Base-by-base conservation (phyloP, 2,329 filamentous ascomycete genomes). In the Keithomyces neogunnii region DNA sequence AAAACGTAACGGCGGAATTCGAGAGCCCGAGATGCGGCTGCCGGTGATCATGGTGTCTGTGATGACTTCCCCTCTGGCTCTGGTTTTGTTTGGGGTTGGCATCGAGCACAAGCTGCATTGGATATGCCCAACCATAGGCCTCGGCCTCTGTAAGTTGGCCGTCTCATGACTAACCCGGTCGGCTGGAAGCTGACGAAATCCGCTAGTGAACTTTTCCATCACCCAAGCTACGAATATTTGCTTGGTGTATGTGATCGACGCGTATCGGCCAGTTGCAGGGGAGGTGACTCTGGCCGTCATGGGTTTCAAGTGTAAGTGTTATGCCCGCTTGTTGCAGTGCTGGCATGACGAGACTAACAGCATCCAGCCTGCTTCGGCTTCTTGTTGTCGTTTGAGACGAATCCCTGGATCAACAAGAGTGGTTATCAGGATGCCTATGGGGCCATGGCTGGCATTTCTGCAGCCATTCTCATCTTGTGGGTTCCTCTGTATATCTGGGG, bases 1-100 rank as follows among this genome's bases (percentile, higher is more conserved):
- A 0, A 66, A 63, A 49, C 68, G 69, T 31, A 83, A 82, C 56
- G 69, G 72, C 3, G 80, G 80, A 4, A 69, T 82, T 26, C 69
- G 78, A n/a, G 73, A 80, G 47, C 76, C 80, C 0, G 78, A 82
- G 59, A 81, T 82, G 78, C 69, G 80, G n/a, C 62, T 83, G 4
- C 77, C 77, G 1, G 74, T 74, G 4, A 70, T 82, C 19, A 60
- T 70, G 9, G 67, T 77, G 0, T 79, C 75, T 56, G 62, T 77
- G 57, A 61, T 80, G 31, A 72, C 77, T 11, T 73, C 76, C 3
- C 75, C 75, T 0, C 58, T 77, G 8, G 60, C 69, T 0, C 55
- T 77, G 29, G 53, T 76, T 0, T 60, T 78, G 5, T 78, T 72
- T 53, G 75, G 75, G 0, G 67, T 75, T 1, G 74, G 74, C 1